phyloP scores from a whole-genome alignment of 129 eudicot genomes.

The Tagetes erecta region DNA sequence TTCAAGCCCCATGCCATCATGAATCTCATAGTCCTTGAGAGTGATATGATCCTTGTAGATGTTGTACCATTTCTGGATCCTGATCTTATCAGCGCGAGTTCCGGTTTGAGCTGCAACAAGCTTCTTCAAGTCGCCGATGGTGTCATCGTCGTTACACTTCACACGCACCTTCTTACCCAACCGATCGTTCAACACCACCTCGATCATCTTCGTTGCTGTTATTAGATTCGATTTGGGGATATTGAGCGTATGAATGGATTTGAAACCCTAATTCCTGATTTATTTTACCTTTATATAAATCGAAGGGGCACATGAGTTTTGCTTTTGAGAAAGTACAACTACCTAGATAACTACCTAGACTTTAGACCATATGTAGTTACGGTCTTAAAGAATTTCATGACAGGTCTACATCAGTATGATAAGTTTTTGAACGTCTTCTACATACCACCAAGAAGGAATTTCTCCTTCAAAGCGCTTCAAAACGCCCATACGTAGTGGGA shows the following conservation, averaged over 20 bases:
- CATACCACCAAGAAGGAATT: no score
- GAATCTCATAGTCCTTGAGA: conserved; percentile 80
- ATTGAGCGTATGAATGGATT: background rate
- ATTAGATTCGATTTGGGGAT: background rate
- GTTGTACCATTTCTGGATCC: conserved; percentile 89
- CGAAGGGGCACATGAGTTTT: background rate
- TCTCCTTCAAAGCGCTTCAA: no score
- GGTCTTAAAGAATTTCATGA: no score
- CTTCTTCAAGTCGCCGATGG: conserved; percentile 89
- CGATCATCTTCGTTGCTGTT: conserved; percentile 53
- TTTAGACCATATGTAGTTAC: no score
- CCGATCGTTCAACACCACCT: conserved; percentile 93
- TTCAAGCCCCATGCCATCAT: conserved; percentile 97
- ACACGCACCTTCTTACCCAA: conserved; percentile 93
- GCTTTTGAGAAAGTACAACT: background rate
- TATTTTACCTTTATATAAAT: background rate
- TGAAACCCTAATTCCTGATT: conserved; percentile 31
- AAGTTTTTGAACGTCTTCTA: no score
- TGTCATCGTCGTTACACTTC: conserved; percentile 92
- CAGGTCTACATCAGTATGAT: no score
- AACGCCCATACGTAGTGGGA: no score
- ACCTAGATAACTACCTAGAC: no score
- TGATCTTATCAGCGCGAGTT: conserved; percentile 78
- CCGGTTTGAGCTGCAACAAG: conserved; percentile 93
- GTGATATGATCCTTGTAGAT: conserved; percentile 87